These are phyloP conservation scores for Jaltomata sinuosa DNA, from an alignment of 257 asterid species.

Conservation along the genomic window DNA sequence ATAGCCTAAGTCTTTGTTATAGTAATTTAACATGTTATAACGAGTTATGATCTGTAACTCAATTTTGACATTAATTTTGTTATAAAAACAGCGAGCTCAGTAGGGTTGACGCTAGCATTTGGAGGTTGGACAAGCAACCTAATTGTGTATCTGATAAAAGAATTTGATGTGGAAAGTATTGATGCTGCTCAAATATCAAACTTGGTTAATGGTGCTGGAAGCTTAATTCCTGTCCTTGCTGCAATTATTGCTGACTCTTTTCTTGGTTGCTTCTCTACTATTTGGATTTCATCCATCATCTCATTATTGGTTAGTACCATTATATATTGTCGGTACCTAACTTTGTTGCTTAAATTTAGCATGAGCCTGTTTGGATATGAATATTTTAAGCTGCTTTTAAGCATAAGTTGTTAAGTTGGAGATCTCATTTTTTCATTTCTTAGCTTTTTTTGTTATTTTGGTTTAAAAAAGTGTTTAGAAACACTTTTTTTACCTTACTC, in stretches of 20 bases:
- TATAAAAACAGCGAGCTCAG: slow-evolving; percentile 22
- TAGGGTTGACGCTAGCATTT: slow-evolving; percentile 20
- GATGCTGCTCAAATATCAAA: slow-evolving; percentile 30
- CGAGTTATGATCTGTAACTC: not conserved
- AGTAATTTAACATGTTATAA: not conserved
- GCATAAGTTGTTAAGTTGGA: too few species aligned
- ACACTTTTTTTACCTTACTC: too few species aligned
- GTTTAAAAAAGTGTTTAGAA: too few species aligned
- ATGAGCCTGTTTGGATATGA: too few species aligned
- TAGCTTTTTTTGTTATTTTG: too few species aligned
- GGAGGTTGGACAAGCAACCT: slow-evolving; percentile 36
- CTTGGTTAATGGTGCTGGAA: slow-evolving; percentile 19
- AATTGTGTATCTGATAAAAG: slow-evolving; percentile 29
- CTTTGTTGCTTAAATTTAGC: too few species aligned
- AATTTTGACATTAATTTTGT: not conserved
- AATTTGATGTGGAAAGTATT: slow-evolving; percentile 27
- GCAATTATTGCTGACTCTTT: slow-evolving; percentile 47
- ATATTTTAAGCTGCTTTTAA: too few species aligned
- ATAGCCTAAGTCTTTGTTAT: not conserved
- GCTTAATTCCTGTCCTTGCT: slow-evolving; percentile 28
- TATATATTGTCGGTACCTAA: not conserved
- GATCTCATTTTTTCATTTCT: too few species aligned
- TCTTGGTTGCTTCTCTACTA: slow-evolving; percentile 37
- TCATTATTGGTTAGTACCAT: slow-evolving; percentile 24
- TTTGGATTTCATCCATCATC: slow-evolving; percentile 39